phyloP scores from a whole-genome alignment of 495 filamentous ascomycete species.

The Baudoinia panamericana region DNA sequence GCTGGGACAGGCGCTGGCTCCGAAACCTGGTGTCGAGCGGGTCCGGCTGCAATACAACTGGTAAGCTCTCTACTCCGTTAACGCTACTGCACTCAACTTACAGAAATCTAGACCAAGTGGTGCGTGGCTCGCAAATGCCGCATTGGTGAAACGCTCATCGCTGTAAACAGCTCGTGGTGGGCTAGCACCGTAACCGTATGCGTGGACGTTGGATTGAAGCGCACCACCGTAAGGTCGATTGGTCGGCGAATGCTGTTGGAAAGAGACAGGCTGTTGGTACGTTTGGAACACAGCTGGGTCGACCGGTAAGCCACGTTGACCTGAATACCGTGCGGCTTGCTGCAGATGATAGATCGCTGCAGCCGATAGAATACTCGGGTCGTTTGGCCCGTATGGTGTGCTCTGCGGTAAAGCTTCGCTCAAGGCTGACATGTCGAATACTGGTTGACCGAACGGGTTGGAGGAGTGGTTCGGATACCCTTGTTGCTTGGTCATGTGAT shows the following conservation, averaged over 20 bases:
- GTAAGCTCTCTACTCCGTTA: background rate
- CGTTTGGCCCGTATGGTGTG: background rate
- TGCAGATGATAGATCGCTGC: slow-evolving; percentile 11
- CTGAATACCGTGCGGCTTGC: slow-evolving; percentile 1
- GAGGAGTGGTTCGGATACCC: too few species aligned
- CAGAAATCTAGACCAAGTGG: too few species aligned
- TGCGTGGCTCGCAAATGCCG: too few species aligned
- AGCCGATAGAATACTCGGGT: background rate
- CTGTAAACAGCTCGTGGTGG: too few species aligned
- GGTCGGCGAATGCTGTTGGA: slow-evolving; percentile 3
- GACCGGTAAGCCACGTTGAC: background rate
- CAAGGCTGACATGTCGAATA: slow-evolving; percentile 10
- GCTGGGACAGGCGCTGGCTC: slow-evolving; percentile 13
- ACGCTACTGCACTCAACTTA: too few species aligned
- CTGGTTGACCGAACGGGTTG: background rate
- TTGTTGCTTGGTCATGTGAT: background rate
- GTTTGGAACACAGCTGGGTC: background rate
- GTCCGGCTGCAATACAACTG: background rate
- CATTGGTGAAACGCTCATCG: too few species aligned
- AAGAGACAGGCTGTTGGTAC: background rate
- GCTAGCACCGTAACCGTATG: slow-evolving; percentile 1
- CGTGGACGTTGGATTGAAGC: too few species aligned
- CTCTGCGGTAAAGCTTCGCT: slow-evolving; percentile 1
- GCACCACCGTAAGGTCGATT: too few species aligned
- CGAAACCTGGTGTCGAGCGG: slow-evolving; percentile 7